Base-by-base conservation (phyloP, 2,329 filamentous ascomycete species). In the Sodiomyces alkalinus region DNA sequence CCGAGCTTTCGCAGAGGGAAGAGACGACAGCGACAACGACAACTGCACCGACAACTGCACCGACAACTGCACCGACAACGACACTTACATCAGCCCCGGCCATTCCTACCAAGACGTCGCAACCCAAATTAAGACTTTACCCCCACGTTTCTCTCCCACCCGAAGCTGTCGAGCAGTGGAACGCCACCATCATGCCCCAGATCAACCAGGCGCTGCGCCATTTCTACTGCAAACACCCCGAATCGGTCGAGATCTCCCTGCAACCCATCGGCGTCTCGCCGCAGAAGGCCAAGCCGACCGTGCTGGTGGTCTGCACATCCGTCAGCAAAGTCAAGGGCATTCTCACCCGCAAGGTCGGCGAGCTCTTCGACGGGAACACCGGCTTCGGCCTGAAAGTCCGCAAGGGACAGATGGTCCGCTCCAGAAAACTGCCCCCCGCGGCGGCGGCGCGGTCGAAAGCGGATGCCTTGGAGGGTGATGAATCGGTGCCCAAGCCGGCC, bases 231-330 rank as follows among this genome's bases (percentile, higher is more conserved):
- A 80, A 80, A 40, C 67, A 81, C 27, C 67, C 74, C 0, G 80
- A 87, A 46, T 81, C 79, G 1, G 72, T 82, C 19, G 80, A 81
- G 41, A 82, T 87, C 22, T 79, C 77, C 7, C 66, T 87, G 2
- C 73, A 82, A 34, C 77, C 74, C 1, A 72, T 85, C 22, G 80
- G 80, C 12, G 73, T 79, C 29, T 73, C 70, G 3, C 62, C 70
- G 5, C 62, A 72, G 19, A 71, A 66, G 30, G 73, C 74, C 0
- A 68, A 64, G 30, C 79, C 80, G 1, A 86, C 80, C 0, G 77
- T 85, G 0, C 60, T 86, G 13, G 73, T 87, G 7, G 74, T 82
- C 4, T 87, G 80, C 51, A 77, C 70, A 3, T 85, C 78, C 4
- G 76, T 81, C 7, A 60, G 60, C 27, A 81, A 80, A 45, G 74